Evolutionary conservation across 441 rosid genomes (phyloP).

Genomic region (Euphorbia schlechtendalii): DNA sequence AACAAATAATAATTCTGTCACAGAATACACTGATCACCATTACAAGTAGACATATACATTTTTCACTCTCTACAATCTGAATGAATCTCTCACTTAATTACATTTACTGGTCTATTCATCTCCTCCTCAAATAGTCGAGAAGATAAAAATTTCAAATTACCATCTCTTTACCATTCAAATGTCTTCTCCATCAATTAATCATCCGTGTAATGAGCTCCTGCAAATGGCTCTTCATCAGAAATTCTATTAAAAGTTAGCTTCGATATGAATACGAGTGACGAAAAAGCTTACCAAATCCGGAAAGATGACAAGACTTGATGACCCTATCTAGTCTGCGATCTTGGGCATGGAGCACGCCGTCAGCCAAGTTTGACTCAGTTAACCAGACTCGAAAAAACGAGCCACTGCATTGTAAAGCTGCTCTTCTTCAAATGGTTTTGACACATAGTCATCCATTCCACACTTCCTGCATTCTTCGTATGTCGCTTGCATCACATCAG

Average conservation of each 20-base stretch:
- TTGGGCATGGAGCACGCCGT: constrained; percentile 13
- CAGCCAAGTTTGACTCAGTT: constrained; percentile 17
- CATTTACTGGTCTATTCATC: too few species aligned
- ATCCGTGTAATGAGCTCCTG: constrained; percentile 10
- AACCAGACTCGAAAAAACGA: constrained; percentile 51
- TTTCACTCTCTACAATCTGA: neutral
- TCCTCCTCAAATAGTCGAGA: too few species aligned
- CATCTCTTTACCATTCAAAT: constrained; percentile 12
- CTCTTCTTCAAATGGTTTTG: constrained; percentile 84
- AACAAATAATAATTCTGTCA: too few species aligned
- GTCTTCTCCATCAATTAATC: constrained; percentile 5
- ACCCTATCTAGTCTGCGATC: neutral
- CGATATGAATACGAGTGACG: neutral
- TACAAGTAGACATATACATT: too few species aligned
- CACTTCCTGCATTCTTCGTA: constrained; percentile 65
- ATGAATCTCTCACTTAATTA: neutral
- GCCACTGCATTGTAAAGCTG: constrained; percentile 81
- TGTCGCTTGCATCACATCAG: constrained; percentile 85
- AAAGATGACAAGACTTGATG: constrained; percentile 7
- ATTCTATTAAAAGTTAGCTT: neutral
- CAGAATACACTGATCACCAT: too few species aligned
- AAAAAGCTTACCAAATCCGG: constrained; percentile 22
- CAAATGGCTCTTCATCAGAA: neutral
- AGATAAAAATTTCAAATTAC: neutral
- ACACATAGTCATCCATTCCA: constrained; percentile 89